Conservation (phyloP, 306 rosid genomes). For the Ochetophila trinervis region DNA sequence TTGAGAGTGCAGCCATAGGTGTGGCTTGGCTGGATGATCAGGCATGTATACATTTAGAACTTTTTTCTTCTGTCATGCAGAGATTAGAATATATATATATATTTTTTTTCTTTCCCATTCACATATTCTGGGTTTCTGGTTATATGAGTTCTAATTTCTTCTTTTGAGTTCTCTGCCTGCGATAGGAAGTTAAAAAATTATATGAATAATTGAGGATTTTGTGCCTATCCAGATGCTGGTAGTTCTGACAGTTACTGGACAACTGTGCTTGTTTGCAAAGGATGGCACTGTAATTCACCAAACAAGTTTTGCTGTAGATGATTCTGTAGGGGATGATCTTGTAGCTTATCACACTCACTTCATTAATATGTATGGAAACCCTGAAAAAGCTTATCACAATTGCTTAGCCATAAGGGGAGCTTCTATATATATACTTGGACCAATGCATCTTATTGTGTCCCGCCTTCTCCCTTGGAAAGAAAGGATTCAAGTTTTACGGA, state of each 20-base stretch:
- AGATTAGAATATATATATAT: conserved; percentile 14
- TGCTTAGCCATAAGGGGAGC: conserved; percentile 88
- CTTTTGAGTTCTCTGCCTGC: conserved; percentile 16
- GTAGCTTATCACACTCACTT: conserved; percentile 82
- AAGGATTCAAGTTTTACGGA: conserved; percentile 72
- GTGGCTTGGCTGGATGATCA: conserved; percentile 97
- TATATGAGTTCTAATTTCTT: conserved; percentile 5
- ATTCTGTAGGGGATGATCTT: conserved; percentile 71
- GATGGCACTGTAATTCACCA: conserved; percentile 94
- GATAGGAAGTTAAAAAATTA: conserved; percentile 18
- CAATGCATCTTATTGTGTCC: conserved; percentile 68
- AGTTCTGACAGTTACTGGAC: conserved; percentile 74
- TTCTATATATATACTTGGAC: conserved; percentile 84
- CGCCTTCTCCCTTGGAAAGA: conserved; percentile 99
- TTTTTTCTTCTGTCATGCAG: conserved; percentile 14
- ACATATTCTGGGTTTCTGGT: conserved; percentile 11
- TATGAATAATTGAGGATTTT: conserved; percentile 24
- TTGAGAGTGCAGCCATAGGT: conserved; percentile 85
- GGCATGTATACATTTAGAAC: conserved; percentile 34
- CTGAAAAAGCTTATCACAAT: conserved; percentile 93
- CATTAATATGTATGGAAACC: conserved; percentile 72
- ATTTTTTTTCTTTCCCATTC: too few species aligned
- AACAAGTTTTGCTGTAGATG: conserved; percentile 71
- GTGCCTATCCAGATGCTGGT: conserved; percentile 76
- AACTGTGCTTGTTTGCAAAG: conserved; percentile 70